Conservation (phyloP, 768 basidiomycete species). For the Boletus rubroflammeus region DNA sequence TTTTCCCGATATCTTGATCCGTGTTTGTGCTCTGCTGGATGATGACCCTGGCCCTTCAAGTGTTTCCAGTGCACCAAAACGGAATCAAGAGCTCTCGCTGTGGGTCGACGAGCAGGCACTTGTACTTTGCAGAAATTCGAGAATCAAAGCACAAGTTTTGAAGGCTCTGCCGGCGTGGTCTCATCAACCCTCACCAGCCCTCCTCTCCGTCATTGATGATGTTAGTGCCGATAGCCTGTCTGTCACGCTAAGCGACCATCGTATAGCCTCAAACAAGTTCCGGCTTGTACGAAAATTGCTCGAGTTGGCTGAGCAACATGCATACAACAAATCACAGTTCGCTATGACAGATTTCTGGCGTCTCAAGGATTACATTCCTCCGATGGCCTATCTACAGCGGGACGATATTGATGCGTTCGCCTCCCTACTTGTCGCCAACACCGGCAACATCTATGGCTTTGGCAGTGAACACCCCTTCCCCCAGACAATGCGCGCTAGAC, state of each 20-base stretch:
- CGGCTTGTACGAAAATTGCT: slow-evolving; percentile 65
- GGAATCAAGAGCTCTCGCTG: slow-evolving; percentile 47
- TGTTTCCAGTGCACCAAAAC: slow-evolving; percentile 26
- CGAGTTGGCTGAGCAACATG: slow-evolving; percentile 39
- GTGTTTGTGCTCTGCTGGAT: slow-evolving; percentile 59
- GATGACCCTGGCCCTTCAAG: slow-evolving; percentile 42
- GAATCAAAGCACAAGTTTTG: slow-evolving; percentile 41
- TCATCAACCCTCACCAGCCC: slow-evolving; percentile 46
- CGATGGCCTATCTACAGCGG: slow-evolving; percentile 47
- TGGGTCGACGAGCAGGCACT: slow-evolving; percentile 64
- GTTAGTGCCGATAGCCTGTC: slow-evolving; percentile 49
- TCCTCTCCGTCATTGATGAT: slow-evolving; percentile 44
- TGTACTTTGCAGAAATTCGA: slow-evolving; percentile 37
- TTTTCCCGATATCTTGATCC: slow-evolving; percentile 65
- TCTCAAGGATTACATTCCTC: slow-evolving; percentile 73
- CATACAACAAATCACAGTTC: slow-evolving; percentile 45
- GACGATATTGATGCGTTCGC: slow-evolving; percentile 75
- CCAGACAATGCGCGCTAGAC: slow-evolving; percentile 42
- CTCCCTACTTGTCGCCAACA: slow-evolving; percentile 53
- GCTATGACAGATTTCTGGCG: slow-evolving; percentile 74
- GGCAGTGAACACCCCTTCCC: slow-evolving; percentile 45
- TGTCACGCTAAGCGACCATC: slow-evolving; percentile 51
- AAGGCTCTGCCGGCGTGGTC: slow-evolving; percentile 77
- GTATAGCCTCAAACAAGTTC: slow-evolving; percentile 74
- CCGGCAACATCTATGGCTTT: slow-evolving; percentile 62